Base-by-base conservation (phyloP, 345 rosid species). In the Xanthoceras sorbifolium region DNA sequence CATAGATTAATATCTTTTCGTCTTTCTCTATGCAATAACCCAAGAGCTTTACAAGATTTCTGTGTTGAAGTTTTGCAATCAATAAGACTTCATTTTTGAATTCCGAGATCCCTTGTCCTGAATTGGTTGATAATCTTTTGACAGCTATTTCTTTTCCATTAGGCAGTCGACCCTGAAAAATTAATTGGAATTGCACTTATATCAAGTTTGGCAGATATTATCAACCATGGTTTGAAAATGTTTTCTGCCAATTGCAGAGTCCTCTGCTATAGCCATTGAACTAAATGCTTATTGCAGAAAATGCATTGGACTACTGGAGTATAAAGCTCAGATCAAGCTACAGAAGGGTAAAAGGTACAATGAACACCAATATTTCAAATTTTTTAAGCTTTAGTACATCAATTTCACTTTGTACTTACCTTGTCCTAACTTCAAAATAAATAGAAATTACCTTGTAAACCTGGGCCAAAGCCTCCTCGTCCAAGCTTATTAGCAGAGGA, bases 1-100 rank as follows among this genome's bases (percentile, higher is more conserved):
- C 79, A 31, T 81, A 77, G 26, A 81, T 71, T 6, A 74, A 52
- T 66, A 81, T 69, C 69, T 75, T 79, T 32, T 77, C 76, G 0
- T 28, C 65, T 54, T 72, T 78, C 48, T 73, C 76, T n/a, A 69
- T 76, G 20, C 81, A 81, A 29, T 80, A 81, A 4, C 78, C 84
- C 10, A 69, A 3, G 12, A 77, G 78, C 32, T 74, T 78, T 4
- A 77, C 81, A 17, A 77, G 76, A 69, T 81, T 81, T 68, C 79
- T 42, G 9, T 77, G 84, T 23, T 78, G 77, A 54, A 72, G 76
- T 59, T 64, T 78, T 1, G 77, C 17, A 12, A 76, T 64, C 18
- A 65, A 22, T 26, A 57, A 4, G 38, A 72, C 76, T 25, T 72
- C 75, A 38, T 57, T 72, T 60, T 59, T 72, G 54, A 72, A 52